phyloP scores from a whole-genome alignment of 345 rosid species.

The Syzygium aqueum region DNA sequence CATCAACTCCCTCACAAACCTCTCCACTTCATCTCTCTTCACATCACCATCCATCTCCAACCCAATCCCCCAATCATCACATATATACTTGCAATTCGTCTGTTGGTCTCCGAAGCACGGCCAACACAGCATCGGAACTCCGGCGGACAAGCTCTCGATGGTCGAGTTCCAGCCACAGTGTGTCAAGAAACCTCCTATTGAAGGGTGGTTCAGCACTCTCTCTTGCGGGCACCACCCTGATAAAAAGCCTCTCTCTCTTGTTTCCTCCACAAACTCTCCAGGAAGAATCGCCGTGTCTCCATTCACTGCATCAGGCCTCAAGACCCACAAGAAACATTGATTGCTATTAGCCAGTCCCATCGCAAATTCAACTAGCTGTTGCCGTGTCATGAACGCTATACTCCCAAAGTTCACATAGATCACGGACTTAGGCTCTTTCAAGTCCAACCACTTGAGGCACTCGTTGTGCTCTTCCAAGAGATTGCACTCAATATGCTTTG shows the following conservation, averaged over 20 bases:
- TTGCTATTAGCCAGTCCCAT: slow-evolving; percentile 13
- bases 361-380: slow-evolving; percentile 10
- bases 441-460: not conserved
- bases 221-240: slow-evolving; percentile 14
- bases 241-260: not conserved
- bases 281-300: not conserved
- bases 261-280: not conserved
- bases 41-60: slow-evolving; percentile 3
- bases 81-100: slow-evolving; percentile 12
- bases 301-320: slow-evolving; percentile 4
- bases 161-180: slow-evolving; percentile 23
- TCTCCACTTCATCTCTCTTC: slow-evolving; percentile 22
- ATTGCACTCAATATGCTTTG: not conserved
- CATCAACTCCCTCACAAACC: slow-evolving; percentile 22
- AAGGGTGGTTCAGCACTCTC: slow-evolving; percentile 5
- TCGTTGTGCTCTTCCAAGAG: not conserved
- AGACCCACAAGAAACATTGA: slow-evolving; percentile 8
- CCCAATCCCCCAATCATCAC: slow-evolving; percentile 30
- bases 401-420: slow-evolving; percentile 1
- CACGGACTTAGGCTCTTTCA: not conserved
- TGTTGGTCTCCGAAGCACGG: slow-evolving; percentile 13
- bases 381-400: not conserved
- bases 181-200: slow-evolving; percentile 12
- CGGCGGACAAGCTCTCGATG: slow-evolving; percentile 6
- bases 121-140: slow-evolving; percentile 18